These are phyloP conservation scores for Fusarium pininemorale DNA, from an alignment of 2,329 filamentous ascomycete species.

Conservation along the genomic window DNA sequence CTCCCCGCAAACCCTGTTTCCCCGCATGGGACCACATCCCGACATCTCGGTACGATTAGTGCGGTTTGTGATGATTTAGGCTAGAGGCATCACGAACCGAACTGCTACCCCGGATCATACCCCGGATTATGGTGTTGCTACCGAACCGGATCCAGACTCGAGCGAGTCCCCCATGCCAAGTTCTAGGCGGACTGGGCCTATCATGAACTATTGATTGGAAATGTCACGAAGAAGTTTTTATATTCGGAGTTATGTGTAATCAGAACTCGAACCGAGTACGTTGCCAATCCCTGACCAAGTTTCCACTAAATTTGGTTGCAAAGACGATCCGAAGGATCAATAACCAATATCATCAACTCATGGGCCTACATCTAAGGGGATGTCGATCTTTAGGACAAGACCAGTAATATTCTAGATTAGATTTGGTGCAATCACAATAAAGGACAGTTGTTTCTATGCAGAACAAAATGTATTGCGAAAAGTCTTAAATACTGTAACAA, in stretches of 20 bases:
- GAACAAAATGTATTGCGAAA: not conserved
- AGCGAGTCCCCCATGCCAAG: constrained; percentile 1
- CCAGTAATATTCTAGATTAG: not conserved
- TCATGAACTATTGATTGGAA: not conserved
- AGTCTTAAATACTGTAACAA: not conserved
- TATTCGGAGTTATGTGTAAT: not conserved
- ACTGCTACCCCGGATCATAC: constrained; percentile 11
- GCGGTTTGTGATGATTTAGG: constrained; percentile 4
- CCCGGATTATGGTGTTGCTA: constrained; percentile 12
- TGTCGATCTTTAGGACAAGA: not conserved
- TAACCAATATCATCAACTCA: not conserved
- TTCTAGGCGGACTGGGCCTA: not conserved
- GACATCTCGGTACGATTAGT: constrained; percentile 12
- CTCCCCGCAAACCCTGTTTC: constrained; percentile 24
- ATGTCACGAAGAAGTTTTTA: not conserved
- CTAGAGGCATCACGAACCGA: constrained; percentile 28
- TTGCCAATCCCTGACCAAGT: too few species aligned
- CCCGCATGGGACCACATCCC: constrained; percentile 33
- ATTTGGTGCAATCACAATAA: not conserved
- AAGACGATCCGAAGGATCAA: too few species aligned
- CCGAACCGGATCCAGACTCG: constrained; percentile 29
- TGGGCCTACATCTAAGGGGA: not conserved
- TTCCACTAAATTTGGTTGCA: not conserved
- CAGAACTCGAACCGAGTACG: not conserved
- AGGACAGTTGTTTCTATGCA: not conserved